Conservation (phyloP, 2,329 filamentous ascomycete genomes). For the Aspergillus alliaceus region DNA sequence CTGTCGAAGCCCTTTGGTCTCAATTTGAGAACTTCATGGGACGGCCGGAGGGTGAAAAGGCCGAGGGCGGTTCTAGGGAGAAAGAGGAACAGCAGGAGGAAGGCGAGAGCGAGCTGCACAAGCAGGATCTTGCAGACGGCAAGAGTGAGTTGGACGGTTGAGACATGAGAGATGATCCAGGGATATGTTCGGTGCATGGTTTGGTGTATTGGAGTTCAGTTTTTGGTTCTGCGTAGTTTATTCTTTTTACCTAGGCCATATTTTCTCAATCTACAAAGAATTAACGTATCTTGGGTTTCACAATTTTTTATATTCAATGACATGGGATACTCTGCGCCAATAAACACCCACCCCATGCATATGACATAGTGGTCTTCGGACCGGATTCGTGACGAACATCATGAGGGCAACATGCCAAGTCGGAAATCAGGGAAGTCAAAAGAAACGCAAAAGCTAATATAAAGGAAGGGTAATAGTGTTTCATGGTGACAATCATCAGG, state of each 20-base stretch:
- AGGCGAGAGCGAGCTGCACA: conserved; percentile 23
- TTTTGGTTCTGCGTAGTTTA: not conserved
- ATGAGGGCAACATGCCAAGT: conserved; percentile 10
- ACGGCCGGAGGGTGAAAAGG: conserved; percentile 55
- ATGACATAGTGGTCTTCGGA: conserved; percentile 30
- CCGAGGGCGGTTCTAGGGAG: conserved; percentile 30
- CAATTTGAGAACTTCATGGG: conserved; percentile 97
- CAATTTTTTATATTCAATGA: conserved; percentile 16
- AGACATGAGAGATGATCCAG: conserved; percentile 10
- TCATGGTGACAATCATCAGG: conserved; percentile 14
- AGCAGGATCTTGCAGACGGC: conserved; percentile 17
- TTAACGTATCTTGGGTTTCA: not conserved
- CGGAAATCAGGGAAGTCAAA: not conserved
- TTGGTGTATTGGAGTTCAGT: not conserved
- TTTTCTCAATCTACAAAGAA: not conserved
- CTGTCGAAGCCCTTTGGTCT: conserved; percentile 94
- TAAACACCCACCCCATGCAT: conserved; percentile 43
- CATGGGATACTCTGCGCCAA: conserved; percentile 30
- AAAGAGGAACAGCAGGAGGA: conserved; percentile 24
- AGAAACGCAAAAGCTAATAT: not conserved
- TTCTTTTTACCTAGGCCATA: not conserved
- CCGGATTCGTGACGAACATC: conserved; percentile 33
- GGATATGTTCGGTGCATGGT: not conserved
- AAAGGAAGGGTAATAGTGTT: conserved; percentile 11
- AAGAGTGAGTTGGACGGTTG: conserved; percentile 2